phyloP scores from a whole-genome alignment of 2,329 filamentous ascomycete genomes.

The Verticillium nonalfalfae region DNA sequence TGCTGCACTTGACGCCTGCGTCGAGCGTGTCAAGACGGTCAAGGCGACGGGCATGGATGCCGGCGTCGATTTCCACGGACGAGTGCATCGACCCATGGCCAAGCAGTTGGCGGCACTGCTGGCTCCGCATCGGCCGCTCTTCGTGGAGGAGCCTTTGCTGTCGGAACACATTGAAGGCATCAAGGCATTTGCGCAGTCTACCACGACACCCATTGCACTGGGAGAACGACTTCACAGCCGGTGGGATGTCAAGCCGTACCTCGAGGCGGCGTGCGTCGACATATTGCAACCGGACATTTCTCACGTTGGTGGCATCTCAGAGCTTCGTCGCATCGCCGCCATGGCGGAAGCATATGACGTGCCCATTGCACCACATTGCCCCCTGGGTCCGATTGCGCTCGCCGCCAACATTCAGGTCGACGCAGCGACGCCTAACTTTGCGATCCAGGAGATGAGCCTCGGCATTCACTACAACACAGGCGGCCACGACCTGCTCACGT shows the following conservation, averaged over 20 bases:
- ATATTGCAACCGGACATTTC: constrained; percentile 68
- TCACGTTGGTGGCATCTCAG: constrained; percentile 67
- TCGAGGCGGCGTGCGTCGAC: constrained; percentile 62
- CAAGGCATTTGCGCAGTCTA: constrained; percentile 48
- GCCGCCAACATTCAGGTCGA: constrained; percentile 67
- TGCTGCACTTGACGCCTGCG: constrained; percentile 51
- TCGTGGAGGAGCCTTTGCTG: constrained; percentile 66
- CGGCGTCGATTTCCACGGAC: constrained; percentile 72
- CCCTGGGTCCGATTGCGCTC: constrained; percentile 65
- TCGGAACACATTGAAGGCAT: constrained; percentile 63
- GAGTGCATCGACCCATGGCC: constrained; percentile 74
- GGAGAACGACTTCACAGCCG: constrained; percentile 66
- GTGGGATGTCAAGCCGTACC: constrained; percentile 68
- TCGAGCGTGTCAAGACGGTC: constrained; percentile 62
- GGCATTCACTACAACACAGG: constrained; percentile 75
- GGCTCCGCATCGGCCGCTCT: constrained; percentile 64
- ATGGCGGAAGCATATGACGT: constrained; percentile 72
- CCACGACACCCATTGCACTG: constrained; percentile 60
- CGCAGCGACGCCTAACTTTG: constrained; percentile 55
- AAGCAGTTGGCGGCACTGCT: constrained; percentile 65
- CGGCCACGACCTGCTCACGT: constrained; percentile 58
- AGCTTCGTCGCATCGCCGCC: constrained; percentile 60
- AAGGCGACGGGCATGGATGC: constrained; percentile 65
- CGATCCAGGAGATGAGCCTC: constrained; percentile 72
- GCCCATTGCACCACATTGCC: constrained; percentile 67